phyloP scores from a whole-genome alignment of 2,329 filamentous ascomycete genomes.

The Monilinia fructicola region DNA sequence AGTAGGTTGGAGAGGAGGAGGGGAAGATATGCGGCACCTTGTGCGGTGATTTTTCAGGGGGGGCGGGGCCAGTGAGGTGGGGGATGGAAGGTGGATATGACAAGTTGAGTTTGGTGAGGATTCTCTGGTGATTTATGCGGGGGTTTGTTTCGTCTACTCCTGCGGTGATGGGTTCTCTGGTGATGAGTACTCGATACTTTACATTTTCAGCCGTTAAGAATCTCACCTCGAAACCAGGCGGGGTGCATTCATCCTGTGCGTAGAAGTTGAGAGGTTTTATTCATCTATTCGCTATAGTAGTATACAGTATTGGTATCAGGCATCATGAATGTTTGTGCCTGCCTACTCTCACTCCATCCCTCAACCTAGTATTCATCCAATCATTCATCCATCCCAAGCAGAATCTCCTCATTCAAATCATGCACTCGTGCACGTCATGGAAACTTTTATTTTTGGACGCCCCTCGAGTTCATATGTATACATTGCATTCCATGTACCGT shows the following conservation, averaged over 20 bases:
- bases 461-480: conserved; percentile 5
- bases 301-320: conserved; percentile 26
- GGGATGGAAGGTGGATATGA: too few relatives aligned
- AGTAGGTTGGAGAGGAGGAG: too few relatives aligned
- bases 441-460: conserved; percentile 18
- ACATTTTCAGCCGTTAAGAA: too few relatives aligned
- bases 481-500: background rate
- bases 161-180: too few relatives aligned
- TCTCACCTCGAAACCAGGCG: background rate
- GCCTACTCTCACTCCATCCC: background rate
- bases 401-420: background rate
- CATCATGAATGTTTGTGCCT: conserved; percentile 14
- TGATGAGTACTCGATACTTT: too few relatives aligned
- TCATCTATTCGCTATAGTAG: conserved; percentile 25
- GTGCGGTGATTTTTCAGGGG: too few relatives aligned
- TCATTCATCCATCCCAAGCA: conserved; percentile 1
- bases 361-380: background rate
- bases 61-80: too few relatives aligned
- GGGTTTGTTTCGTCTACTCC: too few relatives aligned
- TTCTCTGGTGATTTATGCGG: too few relatives aligned
- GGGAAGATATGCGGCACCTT: too few relatives aligned
- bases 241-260: background rate
- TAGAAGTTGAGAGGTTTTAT: conserved; percentile 23
- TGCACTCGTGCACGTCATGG: conserved; percentile 9
- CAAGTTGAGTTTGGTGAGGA: too few relatives aligned